Evolutionary conservation across 2,329 filamentous ascomycete genomes (phyloP).

Genomic region (Aureobasidium namibiae): DNA sequence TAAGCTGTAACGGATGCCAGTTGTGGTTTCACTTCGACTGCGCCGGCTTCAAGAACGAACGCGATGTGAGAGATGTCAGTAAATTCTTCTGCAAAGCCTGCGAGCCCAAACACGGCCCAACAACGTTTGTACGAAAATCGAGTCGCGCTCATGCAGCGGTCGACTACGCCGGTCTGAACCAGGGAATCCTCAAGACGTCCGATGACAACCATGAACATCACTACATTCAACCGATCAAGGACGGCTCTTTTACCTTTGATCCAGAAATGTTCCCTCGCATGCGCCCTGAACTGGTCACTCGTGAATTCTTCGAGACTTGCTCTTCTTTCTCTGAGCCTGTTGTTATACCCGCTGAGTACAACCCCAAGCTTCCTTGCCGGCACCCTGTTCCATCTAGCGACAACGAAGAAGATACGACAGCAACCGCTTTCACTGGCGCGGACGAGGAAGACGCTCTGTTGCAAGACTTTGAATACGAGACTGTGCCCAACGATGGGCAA

Average conservation of each 20-base stretch:
- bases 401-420: slow-evolving; percentile 4
- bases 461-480: slow-evolving; percentile 40
- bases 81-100: slow-evolving; percentile 58
- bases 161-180: slow-evolving; percentile 60
- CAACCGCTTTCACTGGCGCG: slow-evolving; percentile 20
- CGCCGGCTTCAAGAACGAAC: slow-evolving; percentile 56
- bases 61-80: slow-evolving; percentile 57
- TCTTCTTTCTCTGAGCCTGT: slow-evolving; percentile 60
- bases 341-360: slow-evolving; percentile 54
- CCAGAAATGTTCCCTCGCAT: slow-evolving; percentile 57
- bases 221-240: slow-evolving; percentile 59
- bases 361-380: slow-evolving; percentile 35
- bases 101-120: slow-evolving; percentile 52
- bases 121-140: slow-evolving; percentile 60
- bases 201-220: slow-evolving; percentile 58
- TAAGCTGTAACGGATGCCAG: slow-evolving; percentile 61
- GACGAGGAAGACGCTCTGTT: slow-evolving; percentile 17
- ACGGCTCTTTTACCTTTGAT: slow-evolving; percentile 53
- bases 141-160: slow-evolving; percentile 56
- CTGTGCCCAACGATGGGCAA: slow-evolving; percentile 51
- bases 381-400: slow-evolving; percentile 3
- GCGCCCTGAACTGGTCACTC: slow-evolving; percentile 54
- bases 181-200: slow-evolving; percentile 57
- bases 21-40: slow-evolving; percentile 62
- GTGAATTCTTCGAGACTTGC: slow-evolving; percentile 55